Percentiles rank a stretch among this genome's conserved stretches.
Conservation (phyloP, 148 eudicot species). For the Chenopodium formosanum region DNA sequence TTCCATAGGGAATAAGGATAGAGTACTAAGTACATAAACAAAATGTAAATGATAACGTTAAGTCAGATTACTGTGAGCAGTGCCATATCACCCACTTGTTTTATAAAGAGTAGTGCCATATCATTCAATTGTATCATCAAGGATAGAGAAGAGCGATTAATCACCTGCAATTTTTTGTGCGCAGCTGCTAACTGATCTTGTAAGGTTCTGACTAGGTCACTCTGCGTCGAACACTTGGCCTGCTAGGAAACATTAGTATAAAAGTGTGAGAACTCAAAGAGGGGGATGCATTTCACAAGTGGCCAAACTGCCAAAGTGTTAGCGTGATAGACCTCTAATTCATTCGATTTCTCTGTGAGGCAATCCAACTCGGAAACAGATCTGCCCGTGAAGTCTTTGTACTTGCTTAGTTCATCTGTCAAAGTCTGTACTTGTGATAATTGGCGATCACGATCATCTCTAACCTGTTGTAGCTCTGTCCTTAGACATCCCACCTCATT, state of each 20-base stretch:
- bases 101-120: too few relatives aligned
- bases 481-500: slow-evolving; percentile 65
- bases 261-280: slow-evolving; percentile 5
- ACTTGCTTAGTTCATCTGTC: slow-evolving; percentile 57
- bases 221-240: slow-evolving; percentile 63
- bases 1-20: neutral
- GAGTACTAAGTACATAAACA: neutral
- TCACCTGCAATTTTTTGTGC: slow-evolving; percentile 69
- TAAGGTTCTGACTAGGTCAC: slow-evolving; percentile 57
- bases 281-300: neutral
- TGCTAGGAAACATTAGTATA: slow-evolving; percentile 32
- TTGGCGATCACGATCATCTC: slow-evolving; percentile 82
- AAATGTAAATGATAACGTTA: neutral
- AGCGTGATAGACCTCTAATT: slow-evolving; percentile 61
- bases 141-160: neutral
- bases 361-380: slow-evolving; percentile 60
- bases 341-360: slow-evolving; percentile 53
- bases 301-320: neutral
- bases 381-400: slow-evolving; percentile 62
- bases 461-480: slow-evolving; percentile 68
- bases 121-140: neutral
- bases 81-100: too few relatives aligned
- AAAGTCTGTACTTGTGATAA: slow-evolving; percentile 53
- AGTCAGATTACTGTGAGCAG: neutral
- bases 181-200: slow-evolving; percentile 71